These are phyloP conservation scores for Phylloporus sp. DNA, from an alignment of 768 basidiomycete genomes.

Conservation along the genomic window DNA sequence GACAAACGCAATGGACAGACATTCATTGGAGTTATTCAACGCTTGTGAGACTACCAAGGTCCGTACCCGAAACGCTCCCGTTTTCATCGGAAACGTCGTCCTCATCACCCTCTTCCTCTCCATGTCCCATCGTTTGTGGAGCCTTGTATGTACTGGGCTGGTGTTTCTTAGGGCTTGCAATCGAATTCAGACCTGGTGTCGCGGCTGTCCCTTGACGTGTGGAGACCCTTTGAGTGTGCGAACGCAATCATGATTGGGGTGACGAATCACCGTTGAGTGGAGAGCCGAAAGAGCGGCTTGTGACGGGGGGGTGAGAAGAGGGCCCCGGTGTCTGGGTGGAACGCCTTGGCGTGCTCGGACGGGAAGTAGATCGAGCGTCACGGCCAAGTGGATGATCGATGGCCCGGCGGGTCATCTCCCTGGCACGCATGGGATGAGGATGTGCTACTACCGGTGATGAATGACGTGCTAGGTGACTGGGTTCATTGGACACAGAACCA, in stretches of 20 bases:
- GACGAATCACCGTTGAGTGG: slow-evolving; percentile 47
- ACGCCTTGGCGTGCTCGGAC: slow-evolving; percentile 26
- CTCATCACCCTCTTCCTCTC: slow-evolving; percentile 19
- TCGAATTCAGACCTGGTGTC: slow-evolving; percentile 18
- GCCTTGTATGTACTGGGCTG: slow-evolving; percentile 19
- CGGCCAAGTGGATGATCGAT: slow-evolving; percentile 8
- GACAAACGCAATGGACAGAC: slow-evolving; percentile 1
- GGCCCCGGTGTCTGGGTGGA: slow-evolving; percentile 25
- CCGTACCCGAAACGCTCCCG: slow-evolving; percentile 38
- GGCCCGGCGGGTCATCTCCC: slow-evolving; percentile 16
- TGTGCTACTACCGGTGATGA: slow-evolving; percentile 21
- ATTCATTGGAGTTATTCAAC: slow-evolving; percentile 34
- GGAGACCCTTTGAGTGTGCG: slow-evolving; percentile 32
- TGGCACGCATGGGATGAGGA: slow-evolving; percentile 26
- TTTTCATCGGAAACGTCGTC: slow-evolving; percentile 36
- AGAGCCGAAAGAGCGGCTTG: slow-evolving; percentile 34
- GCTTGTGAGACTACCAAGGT: slow-evolving; percentile 48
- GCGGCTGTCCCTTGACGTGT: slow-evolving; percentile 30
- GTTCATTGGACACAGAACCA: slow-evolving; percentile 5
- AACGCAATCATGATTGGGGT: slow-evolving; percentile 35
- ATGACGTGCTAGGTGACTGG: slow-evolving; percentile 6
- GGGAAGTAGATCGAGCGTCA: slow-evolving; percentile 21
- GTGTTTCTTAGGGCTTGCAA: slow-evolving; percentile 18
- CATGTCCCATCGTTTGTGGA: slow-evolving; percentile 9
- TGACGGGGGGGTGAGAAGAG: slow-evolving; percentile 29